Evolutionary conservation across 2,329 filamentous ascomycete genomes (phyloP), one percentile per base, ranked within the genome.

Genomic region (Pyrenophora tritici-repentis): DNA sequence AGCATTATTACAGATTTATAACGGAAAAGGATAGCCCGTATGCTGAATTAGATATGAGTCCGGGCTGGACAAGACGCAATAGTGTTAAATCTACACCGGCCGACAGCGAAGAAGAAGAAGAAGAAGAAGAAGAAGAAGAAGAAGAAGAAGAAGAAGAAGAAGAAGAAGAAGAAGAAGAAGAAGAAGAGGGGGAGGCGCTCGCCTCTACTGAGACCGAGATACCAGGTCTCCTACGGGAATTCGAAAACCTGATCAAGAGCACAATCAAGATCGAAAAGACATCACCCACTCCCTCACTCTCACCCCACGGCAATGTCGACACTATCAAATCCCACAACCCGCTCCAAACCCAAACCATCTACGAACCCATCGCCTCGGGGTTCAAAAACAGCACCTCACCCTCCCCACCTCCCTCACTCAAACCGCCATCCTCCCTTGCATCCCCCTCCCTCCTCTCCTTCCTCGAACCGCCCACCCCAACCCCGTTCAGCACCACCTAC

Each of bases 401-500:
- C 9, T 29, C 9, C 5, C 26, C 10, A 8, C 26, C 7, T 4
- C 26, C 10, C 3, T 4, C 18, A 3, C 18, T 20, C 18, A 20
- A 20, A 20, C 18, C 18, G 5, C 18, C 18, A 20, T 58, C 42
- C 56, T 59, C 42, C 58, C 81, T 2, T 90, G 22, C 8, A 87
- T 88, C 88, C 92, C 1, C 88, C 31, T 91, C 85, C 35, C 83
- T 82, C 0, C 81, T 79, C 42, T 83, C 79, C 42, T 83, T 81
- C 57, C 83, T 81, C 29, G 82, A 78, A 33, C 77, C 79, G n/a
- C 93, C 81, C 0, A 86, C 86, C 51, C 84, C 79, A 79, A 86
- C 90, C 1, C 89, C 84, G 36, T 77, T 78, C 2, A 91, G 91
- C 78, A 91, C 96, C 0, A 89, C 89, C 1, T 33, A 49, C 41